Percentiles rank a stretch among this genome's conserved stretches.
phyloP scores from a whole-genome alignment of 441 rosid species.

The Adansonia madagascariensis region DNA sequence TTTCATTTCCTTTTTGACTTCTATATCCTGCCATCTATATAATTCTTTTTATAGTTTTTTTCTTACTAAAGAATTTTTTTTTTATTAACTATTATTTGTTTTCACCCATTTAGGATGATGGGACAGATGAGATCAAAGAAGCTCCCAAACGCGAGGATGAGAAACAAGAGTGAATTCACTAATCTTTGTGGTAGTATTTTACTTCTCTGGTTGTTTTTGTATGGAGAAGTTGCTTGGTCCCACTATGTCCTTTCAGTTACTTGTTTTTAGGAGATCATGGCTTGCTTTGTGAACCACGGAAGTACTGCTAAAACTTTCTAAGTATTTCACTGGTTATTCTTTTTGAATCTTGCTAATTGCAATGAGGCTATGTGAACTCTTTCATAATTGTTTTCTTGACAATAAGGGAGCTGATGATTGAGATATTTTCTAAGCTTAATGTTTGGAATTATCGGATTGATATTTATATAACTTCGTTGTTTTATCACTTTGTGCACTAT shows the following conservation, averaged over 20 bases:
- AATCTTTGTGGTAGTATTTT: conserved; percentile 17
- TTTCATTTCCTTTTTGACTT: neutral
- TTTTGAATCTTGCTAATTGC: conserved; percentile 24
- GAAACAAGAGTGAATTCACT: conserved; percentile 41
- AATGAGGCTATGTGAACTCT: conserved; percentile 20
- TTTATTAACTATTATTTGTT: conserved; percentile 22
- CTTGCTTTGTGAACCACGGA: conserved; percentile 16
- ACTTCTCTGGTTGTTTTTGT: conserved; percentile 43
- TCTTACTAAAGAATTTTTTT: neutral
- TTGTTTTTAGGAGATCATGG: conserved; percentile 21
- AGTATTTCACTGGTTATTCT: conserved; percentile 26
- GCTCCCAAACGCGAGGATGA: conserved; percentile 47
- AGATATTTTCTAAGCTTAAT: conserved; percentile 22
- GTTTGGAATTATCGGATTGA: conserved; percentile 16
- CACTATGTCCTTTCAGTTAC: conserved; percentile 15
- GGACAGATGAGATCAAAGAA: conserved; percentile 54
- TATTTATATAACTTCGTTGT: neutral
- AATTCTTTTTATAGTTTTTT: neutral
- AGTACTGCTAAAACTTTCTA: conserved; percentile 20
- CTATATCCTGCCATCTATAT: neutral
- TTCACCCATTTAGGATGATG: conserved; percentile 42
- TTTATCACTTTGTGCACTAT: neutral
- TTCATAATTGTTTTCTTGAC: conserved; percentile 33
- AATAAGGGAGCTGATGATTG: conserved; percentile 37
- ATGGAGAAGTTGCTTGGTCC: conserved; percentile 42